Evolutionary conservation across 2,329 filamentous ascomycete genomes (phyloP).

Genomic region (Exophiala xenobiotica): DNA sequence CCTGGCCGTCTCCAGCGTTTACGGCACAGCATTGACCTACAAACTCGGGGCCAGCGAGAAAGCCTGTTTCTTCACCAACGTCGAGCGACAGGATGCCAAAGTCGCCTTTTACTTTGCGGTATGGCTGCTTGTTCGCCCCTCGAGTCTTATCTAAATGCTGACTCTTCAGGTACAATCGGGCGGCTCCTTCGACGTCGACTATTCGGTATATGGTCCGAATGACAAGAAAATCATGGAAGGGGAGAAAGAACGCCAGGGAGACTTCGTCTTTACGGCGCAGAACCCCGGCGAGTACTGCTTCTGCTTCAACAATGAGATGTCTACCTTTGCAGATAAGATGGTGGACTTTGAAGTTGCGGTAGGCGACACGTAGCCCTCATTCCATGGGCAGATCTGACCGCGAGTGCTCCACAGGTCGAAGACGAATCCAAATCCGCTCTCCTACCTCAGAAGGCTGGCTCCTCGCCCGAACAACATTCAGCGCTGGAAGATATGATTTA

Average conservation of each 20-base stretch:
- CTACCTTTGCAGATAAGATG: constrained; percentile 93
- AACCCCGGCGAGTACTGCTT: constrained; percentile 87
- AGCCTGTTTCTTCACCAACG: constrained; percentile 87
- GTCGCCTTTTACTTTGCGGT: constrained; percentile 99
- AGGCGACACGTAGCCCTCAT: constrained; percentile 48
- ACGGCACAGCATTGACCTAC: constrained; percentile 92
- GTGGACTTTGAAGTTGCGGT: constrained; percentile 98
- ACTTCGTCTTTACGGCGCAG: constrained; percentile 95
- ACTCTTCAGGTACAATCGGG: constrained; percentile 83
- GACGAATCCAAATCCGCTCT: constrained; percentile 72
- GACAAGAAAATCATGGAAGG: constrained; percentile 81
- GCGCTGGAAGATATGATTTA: constrained; percentile 90
- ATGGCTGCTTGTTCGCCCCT: constrained; percentile 39
- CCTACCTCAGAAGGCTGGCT: constrained; percentile 84
- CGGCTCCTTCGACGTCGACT: constrained; percentile 96
- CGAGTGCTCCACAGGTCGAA: constrained; percentile 65
- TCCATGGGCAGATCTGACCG: constrained; percentile 12
- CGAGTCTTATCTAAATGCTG: neutral
- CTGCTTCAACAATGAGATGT: constrained; percentile 99
- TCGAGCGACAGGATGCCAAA: constrained; percentile 78
- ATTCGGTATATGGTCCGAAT: constrained; percentile 77
- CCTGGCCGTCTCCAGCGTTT: constrained; percentile 67
- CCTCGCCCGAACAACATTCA: constrained; percentile 82
- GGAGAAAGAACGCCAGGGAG: constrained; percentile 88
- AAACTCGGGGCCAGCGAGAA: constrained; percentile 86